phyloP scores from a whole-genome alignment of 306 rosid species.

The Psophocarpus tetragonolobus region DNA sequence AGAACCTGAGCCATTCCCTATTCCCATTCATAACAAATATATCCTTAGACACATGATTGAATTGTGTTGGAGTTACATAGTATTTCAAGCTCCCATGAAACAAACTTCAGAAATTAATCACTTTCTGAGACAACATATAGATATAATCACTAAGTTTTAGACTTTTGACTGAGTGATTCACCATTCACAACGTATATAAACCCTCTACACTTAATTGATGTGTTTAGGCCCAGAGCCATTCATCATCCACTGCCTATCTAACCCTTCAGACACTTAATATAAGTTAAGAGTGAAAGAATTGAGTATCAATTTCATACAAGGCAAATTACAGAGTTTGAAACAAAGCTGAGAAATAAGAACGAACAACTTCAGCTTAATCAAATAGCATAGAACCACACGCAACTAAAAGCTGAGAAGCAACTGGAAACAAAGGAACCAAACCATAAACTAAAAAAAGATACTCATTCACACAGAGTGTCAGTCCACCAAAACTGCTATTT shows the following conservation, averaged over 20 bases:
- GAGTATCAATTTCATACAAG: neutral
- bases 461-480: too few species aligned
- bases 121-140: neutral
- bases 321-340: neutral
- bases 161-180: neutral
- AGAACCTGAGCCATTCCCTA: too few species aligned
- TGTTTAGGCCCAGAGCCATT: too few species aligned
- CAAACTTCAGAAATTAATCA: too few species aligned
- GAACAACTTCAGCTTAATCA: constrained; percentile 3
- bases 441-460: neutral
- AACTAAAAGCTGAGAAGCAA: constrained; percentile 14
- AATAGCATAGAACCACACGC: neutral
- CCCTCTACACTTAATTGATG: neutral
- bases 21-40: too few species aligned
- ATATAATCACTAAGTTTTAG: neutral
- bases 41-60: too few species aligned
- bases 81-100: too few species aligned
- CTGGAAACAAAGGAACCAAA: neutral
- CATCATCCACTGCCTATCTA: too few species aligned
- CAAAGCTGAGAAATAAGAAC: neutral
- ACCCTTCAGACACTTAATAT: too few species aligned
- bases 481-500: too few species aligned
- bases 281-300: constrained; percentile 1
- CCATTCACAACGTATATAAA: neutral
- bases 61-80: too few species aligned